Percentiles rank a stretch among this genome's conserved stretches.
Evolutionary conservation across 305 asterid genomes (phyloP).

Genomic region (Nicotiana rustica): DNA sequence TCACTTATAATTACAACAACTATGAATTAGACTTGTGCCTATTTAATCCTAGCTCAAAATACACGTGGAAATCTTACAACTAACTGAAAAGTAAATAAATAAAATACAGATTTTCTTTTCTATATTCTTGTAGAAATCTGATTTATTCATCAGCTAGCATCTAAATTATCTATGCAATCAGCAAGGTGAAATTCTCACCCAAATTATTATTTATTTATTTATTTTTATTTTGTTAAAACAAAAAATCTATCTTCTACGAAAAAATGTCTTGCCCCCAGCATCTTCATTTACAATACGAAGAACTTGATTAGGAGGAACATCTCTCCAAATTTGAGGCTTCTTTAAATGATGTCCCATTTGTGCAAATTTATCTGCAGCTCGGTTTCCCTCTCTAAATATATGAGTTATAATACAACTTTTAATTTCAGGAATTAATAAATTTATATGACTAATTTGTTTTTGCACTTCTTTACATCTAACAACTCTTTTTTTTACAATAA

Average conservation of each 20-base stretch:
- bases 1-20: not conserved
- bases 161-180: not conserved
- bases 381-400: conserved; percentile 69
- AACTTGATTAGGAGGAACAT: conserved; percentile 57
- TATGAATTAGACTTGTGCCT: not conserved
- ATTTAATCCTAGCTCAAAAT: not conserved
- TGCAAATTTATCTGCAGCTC: conserved; percentile 79
- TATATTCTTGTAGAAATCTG: not conserved
- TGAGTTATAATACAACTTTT: conserved; percentile 59
- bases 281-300: conserved; percentile 62
- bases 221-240: too few species aligned
- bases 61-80: not conserved
- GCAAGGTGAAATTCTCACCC: not conserved
- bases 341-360: conserved; percentile 63
- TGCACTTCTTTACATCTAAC: conserved; percentile 54
- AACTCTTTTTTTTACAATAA: conserved; percentile 47
- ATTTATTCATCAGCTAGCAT: not conserved
- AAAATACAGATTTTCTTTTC: not conserved
- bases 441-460: conserved; percentile 50
- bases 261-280: conserved; percentile 60
- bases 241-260: conserved; percentile 52
- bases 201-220: too few species aligned
- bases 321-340: conserved; percentile 70
- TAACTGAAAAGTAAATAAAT: not conserved
- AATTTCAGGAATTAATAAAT: conserved; percentile 56